phyloP scores from a whole-genome alignment of 148 eudicot species.

The Fagopyrum esculentum region DNA sequence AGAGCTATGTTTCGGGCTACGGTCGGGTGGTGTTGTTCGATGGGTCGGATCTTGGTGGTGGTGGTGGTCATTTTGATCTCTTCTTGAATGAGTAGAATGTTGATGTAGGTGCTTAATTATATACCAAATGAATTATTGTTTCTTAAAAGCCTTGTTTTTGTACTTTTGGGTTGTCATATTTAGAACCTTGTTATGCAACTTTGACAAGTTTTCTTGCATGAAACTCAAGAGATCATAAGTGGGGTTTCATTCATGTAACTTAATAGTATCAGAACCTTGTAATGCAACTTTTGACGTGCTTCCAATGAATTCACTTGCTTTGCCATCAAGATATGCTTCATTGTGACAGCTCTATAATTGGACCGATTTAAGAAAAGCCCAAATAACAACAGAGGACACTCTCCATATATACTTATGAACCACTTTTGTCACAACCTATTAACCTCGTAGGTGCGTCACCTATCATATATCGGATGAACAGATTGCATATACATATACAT shows the following conservation, averaged over 20 bases:
- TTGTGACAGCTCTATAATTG: not conserved
- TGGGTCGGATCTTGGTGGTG: not conserved
- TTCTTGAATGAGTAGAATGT: not conserved
- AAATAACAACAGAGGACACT: no score
- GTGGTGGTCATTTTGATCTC: not conserved
- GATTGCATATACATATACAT: no score
- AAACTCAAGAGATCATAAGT: not conserved
- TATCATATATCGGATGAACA: no score
- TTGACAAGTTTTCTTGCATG: not conserved
- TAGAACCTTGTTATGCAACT: not conserved
- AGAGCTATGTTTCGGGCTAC: slow-evolving; percentile 19
- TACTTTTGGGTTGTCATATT: not conserved
- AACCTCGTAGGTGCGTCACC: no score
- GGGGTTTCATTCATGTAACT: not conserved
- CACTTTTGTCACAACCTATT: no score
- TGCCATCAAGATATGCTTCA: not conserved
- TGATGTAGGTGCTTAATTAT: not conserved
- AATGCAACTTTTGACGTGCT: not conserved
- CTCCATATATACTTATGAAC: no score
- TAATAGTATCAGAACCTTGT: no score
- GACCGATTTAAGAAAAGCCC: no score
- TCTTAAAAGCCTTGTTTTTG: not conserved
- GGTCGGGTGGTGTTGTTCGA: slow-evolving; percentile 1
- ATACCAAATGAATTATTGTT: not conserved
- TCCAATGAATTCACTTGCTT: not conserved